Percentiles rank a stretch among this genome's conserved stretches.
Conservation (phyloP, 2,329 filamentous ascomycete genomes). For the Calycina herbarum region DNA sequence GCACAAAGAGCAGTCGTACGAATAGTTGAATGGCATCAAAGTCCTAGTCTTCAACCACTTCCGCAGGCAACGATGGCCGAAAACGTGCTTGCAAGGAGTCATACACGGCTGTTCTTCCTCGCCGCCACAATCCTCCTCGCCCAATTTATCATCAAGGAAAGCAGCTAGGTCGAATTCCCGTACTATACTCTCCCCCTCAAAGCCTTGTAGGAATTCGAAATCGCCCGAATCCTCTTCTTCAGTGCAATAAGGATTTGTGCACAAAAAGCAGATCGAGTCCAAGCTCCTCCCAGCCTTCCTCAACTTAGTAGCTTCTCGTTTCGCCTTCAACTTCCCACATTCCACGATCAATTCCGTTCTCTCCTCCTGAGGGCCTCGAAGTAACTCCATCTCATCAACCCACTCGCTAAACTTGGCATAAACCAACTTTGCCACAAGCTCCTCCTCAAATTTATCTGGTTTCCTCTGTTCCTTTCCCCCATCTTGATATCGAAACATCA, state of each 20-base stretch:
- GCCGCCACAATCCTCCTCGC: not conserved
- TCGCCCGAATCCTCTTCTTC: not conserved
- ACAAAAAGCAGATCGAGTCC: not conserved
- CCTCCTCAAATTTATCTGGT: no score
- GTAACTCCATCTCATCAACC: not conserved
- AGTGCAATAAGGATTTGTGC: not conserved
- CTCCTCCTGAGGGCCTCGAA: not conserved
- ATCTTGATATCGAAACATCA: no score
- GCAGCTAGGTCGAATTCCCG: not conserved
- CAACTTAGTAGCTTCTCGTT: not conserved
- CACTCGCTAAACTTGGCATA: not conserved
- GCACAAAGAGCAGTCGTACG: not conserved
- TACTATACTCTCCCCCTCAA: not conserved
- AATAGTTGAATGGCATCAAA: not conserved
- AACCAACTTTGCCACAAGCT: no score
- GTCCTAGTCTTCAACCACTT: not conserved
- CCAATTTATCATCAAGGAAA: not conserved
- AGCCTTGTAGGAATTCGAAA: not conserved
- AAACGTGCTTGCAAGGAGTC: not conserved
- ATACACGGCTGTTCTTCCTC: not conserved
- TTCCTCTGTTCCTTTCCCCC: no score
- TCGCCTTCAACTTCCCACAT: not conserved
- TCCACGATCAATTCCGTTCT: not conserved
- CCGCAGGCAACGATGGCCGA: not conserved
- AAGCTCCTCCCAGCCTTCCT: not conserved